Base-by-base conservation (phyloP, 139 green algal species). In the Spirogloea muscicola region DNA sequence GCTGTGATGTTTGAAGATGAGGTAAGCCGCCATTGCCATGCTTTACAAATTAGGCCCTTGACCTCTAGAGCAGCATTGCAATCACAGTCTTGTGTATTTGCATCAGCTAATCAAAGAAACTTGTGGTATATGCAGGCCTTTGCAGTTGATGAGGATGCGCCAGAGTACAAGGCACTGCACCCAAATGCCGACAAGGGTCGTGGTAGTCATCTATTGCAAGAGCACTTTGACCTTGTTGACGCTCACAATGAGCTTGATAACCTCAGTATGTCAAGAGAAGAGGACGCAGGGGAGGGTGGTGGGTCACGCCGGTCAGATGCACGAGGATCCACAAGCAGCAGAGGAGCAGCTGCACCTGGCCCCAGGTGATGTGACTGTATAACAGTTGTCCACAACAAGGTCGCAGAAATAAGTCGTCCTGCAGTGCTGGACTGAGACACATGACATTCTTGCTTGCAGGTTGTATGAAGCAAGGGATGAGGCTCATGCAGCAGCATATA, bases 1-100 rank as follows among this genome's bases (percentile, higher is more conserved):
- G 60, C 61, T 13, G 46, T 63, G 0, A 21, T 80, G 3, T 80
- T 80, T 41, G 77, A 55, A 7, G 61, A 80, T 67, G n/a, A 80
- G 72, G 72, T 80, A 3, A 29, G 72, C 2, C 6, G 9, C 51
- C 25, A 38, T n/a, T 44, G 2, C 3, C 58, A 18, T 68, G n/a
- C 27, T 67, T 38, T 68, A 43, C 39, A n/a, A 4, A 57, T n/a
- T 43, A 3, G 25, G n/a, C 38, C 29, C 2, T 67, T 48, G 3
- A 3, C 36, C 10, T 13, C 29, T 9, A 10, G 10, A 9, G 36
- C 55, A 42, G 55, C 29, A 10, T 13, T 49, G 9, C n/a, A n/a
- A n/a, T n/a, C n/a, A n/a, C n/a, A n/a, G n/a, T n/a, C n/a, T n/a
- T n/a, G n/a, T n/a, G n/a, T n/a, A n/a, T n/a, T n/a, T n/a, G n/a